Base-by-base conservation (phyloP, 1,284 basidiomycete species). In the Trichosporon faecale region DNA sequence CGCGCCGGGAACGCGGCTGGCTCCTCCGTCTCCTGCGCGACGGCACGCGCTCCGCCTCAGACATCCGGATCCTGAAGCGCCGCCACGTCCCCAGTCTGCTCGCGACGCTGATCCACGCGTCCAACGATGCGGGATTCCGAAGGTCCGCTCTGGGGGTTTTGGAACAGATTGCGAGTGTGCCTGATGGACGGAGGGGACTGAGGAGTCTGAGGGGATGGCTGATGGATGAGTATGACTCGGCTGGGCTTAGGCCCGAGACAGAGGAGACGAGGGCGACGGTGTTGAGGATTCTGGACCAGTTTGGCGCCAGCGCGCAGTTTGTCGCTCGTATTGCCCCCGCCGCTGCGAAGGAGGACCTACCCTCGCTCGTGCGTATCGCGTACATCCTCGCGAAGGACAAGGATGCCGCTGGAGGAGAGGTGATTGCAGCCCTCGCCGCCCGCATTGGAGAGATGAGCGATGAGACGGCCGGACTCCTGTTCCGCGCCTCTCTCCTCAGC, bases 11-110 rank as follows among this genome's bases (percentile, higher is more conserved):
- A 77, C 86, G 94, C 23, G 86, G 86, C 1, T 98, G 94, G 94
- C 94, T 98, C 64, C 84, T 98, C 55, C 87, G 90, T 55, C 91
- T 94, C 80, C 83, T 98, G 44, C 86, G 90, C 0, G 93, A 96
- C 75, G 92, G 91, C 0, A 89, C 94, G 86, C 85, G 86, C 68
- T 87, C 88, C 29, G 80, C 84, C 29, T 80, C 84, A 25, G 95
- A 97, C 76, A 96, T 94, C 93, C 86, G 86, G 40, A 87, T 94
- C 1, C 84, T 95, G 70, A 90, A 89, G 76, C 86, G 93, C 60
- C 84, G 95, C 33, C 92, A 94, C 79, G 93, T 92, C 0, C 95
- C 93, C 91, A 91, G 94, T 72, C 85, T 96, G 33, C 83, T 97
- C 2, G 90, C 91, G 0, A 93, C 91, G 74, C 79, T 95, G 66